Evolutionary conservation across 2,329 filamentous ascomycete species (phyloP).

Genomic region (Xenosphaeropsis pyriputrescens): DNA sequence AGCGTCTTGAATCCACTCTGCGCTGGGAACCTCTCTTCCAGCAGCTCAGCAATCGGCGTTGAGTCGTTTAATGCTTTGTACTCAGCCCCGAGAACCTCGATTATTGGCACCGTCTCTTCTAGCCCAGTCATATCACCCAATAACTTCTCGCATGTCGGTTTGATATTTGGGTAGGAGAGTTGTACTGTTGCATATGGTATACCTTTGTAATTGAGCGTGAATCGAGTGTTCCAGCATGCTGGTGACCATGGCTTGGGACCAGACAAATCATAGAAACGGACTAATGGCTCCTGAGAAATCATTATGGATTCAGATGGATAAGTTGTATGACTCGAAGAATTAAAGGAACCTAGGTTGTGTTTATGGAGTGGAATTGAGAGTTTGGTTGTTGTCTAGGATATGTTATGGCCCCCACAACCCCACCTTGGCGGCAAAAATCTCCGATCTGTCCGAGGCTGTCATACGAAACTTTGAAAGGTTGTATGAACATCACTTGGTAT

Average conservation of each 20-base stretch:
- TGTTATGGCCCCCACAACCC: too few relatives aligned
- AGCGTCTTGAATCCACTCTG: constrained; percentile 6
- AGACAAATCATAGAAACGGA: constrained; percentile 10
- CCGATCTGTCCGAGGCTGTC: too few relatives aligned
- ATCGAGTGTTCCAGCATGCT: constrained; percentile 6
- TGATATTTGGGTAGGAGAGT: constrained; percentile 8
- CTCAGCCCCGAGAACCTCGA: constrained; percentile 6
- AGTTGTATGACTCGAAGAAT: too few relatives aligned
- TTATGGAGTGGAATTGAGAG: too few relatives aligned
- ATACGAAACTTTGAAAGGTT: too few relatives aligned
- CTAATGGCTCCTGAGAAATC: constrained; percentile 2
- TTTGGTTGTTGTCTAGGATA: too few relatives aligned
- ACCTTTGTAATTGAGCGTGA: constrained; percentile 8
- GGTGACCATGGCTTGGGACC: constrained; percentile 9
- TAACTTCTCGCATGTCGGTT: constrained; percentile 6
- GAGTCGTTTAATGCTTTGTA: constrained; percentile 7
- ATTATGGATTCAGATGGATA: not conserved
- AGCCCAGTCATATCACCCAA: constrained; percentile 5
- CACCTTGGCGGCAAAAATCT: too few relatives aligned
- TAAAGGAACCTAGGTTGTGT: too few relatives aligned
- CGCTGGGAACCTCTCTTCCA: constrained; percentile 8
- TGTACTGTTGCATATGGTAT: constrained; percentile 6
- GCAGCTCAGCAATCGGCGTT: constrained; percentile 6
- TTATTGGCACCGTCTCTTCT: constrained; percentile 7
- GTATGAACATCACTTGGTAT: too few relatives aligned